Evolutionary conservation across 495 filamentous ascomycete genomes (phyloP).

Genomic region (Podospora sp.): DNA sequence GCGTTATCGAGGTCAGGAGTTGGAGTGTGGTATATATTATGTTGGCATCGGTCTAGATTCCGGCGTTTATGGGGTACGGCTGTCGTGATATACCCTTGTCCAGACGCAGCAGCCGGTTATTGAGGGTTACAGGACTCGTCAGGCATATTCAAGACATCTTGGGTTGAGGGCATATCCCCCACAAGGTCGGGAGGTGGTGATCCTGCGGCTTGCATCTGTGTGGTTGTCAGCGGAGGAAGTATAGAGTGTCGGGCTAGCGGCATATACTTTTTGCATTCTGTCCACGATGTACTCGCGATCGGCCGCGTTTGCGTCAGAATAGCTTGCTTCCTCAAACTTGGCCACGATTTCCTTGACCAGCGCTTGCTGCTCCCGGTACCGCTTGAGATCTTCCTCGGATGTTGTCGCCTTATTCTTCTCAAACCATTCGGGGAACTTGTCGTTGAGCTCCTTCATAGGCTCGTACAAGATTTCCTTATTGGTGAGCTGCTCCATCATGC

Average conservation of each 20-base stretch:
- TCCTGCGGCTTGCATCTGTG: constrained; percentile 91
- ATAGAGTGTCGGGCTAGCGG: neutral
- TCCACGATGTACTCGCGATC: constrained; percentile 94
- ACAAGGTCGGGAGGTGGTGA: constrained; percentile 89
- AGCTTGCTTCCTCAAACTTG: constrained; percentile 79
- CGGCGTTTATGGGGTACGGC: neutral
- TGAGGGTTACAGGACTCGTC: constrained; percentile 75
- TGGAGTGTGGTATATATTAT: neutral
- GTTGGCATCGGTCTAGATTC: neutral
- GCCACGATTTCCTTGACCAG: constrained; percentile 85
- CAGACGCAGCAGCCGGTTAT: constrained; percentile 41
- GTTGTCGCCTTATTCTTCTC: constrained; percentile 69
- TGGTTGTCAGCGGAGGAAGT: constrained; percentile 22
- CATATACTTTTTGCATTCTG: constrained; percentile 89
- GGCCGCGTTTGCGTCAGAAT: constrained; percentile 75
- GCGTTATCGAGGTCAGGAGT: constrained; percentile 7
- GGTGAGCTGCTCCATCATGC: constrained; percentile 98
- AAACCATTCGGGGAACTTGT: constrained; percentile 90
- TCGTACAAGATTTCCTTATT: constrained; percentile 98
- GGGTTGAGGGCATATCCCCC: constrained; percentile 78
- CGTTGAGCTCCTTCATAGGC: constrained; percentile 94
- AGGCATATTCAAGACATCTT: constrained; percentile 69
- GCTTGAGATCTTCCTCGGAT: constrained; percentile 67
- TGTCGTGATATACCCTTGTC: neutral
- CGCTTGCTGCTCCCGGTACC: constrained; percentile 79